These are phyloP conservation scores for Hyphodiscus sp. DNA, from an alignment of 2,329 filamentous ascomycete species.

Conservation along the genomic window DNA sequence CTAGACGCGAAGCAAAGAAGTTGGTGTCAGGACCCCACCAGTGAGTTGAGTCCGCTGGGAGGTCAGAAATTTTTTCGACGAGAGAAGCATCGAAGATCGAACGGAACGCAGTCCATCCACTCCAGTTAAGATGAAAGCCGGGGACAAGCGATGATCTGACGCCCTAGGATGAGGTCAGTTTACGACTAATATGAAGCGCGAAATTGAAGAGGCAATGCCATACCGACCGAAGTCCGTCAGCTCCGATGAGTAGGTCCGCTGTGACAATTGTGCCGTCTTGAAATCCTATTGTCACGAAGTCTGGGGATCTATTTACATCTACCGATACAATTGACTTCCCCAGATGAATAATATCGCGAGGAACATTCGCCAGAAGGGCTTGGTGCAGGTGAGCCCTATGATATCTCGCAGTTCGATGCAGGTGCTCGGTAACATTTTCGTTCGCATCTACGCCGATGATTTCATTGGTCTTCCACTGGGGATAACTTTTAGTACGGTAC, in stretches of 20 bases:
- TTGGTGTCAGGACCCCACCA: conserved; percentile 31
- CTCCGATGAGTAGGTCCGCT: conserved; percentile 31
- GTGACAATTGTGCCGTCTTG: conserved; percentile 25
- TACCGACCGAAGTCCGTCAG: conserved; percentile 34
- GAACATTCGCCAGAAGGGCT: conserved; percentile 28
- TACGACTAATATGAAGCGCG: not conserved
- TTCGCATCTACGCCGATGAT: conserved; percentile 30
- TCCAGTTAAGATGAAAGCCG: conserved; percentile 30
- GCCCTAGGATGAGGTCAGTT: conserved; percentile 8
- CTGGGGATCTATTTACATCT: not conserved
- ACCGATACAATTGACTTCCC: conserved; percentile 24
- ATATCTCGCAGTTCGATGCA: conserved; percentile 32
- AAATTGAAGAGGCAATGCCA: conserved; percentile 5
- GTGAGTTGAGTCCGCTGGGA: conserved; percentile 32
- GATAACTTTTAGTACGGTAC: conserved; percentile 10
- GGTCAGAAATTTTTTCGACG: conserved; percentile 27
- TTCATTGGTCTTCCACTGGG: conserved; percentile 32
- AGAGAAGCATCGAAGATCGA: conserved; percentile 31
- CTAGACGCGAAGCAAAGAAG: conserved; percentile 29
- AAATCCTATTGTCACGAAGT: conserved; percentile 26
- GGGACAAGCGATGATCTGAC: conserved; percentile 25
- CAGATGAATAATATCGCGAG: conserved; percentile 28
- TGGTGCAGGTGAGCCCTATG: conserved; percentile 32
- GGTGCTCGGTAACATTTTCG: conserved; percentile 26
- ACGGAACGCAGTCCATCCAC: conserved; percentile 33